Percentiles rank a stretch among this genome's conserved stretches.
Evolutionary conservation across 371 early-diverging fungal genomes (phyloP).

Genomic region (Rhizopus delemar): DNA sequence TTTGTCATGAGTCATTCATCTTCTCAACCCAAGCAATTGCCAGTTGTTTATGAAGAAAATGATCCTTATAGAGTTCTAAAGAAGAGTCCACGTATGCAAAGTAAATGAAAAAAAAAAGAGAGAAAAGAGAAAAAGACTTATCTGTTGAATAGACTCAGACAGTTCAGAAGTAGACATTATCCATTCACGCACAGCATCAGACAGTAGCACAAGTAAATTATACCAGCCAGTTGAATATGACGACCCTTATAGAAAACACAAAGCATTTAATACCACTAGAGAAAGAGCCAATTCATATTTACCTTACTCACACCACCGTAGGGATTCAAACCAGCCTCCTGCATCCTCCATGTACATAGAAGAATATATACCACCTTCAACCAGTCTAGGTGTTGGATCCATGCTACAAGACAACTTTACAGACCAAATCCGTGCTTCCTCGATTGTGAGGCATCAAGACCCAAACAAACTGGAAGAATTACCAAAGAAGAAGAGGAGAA

Average conservation of each 20-base stretch:
- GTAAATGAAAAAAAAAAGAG: constrained; percentile 5
- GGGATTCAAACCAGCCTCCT: constrained; percentile 32
- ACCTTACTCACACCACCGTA: constrained; percentile 46
- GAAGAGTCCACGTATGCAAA: constrained; percentile 13
- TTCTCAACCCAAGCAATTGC: not conserved
- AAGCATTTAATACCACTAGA: constrained; percentile 7
- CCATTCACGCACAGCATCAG: constrained; percentile 45
- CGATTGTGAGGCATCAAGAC: not conserved
- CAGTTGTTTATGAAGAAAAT: constrained; percentile 29
- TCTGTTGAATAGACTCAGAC: constrained; percentile 1
- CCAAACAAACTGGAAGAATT: constrained; percentile 2
- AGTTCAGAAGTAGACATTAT: constrained; percentile 25
- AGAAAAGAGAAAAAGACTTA: not conserved
- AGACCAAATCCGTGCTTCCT: constrained; percentile 7
- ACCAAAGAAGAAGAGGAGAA: constrained; percentile 15
- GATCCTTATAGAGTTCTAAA: constrained; percentile 28
- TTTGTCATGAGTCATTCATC: constrained; percentile 2
- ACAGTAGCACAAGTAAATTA: constrained; percentile 43
- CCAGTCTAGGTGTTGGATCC: constrained; percentile 27
- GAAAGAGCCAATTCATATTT: constrained; percentile 47
- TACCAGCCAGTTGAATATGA: constrained; percentile 23
- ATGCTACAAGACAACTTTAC: constrained; percentile 28
- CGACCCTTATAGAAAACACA: constrained; percentile 40
- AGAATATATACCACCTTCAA: constrained; percentile 17
- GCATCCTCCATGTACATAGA: constrained; percentile 44